Evolutionary conservation across 1,139 yeast species (phyloP), one percentile per base, ranked within the genome.

Genomic region (Geotrichum cucujoidarum): DNA sequence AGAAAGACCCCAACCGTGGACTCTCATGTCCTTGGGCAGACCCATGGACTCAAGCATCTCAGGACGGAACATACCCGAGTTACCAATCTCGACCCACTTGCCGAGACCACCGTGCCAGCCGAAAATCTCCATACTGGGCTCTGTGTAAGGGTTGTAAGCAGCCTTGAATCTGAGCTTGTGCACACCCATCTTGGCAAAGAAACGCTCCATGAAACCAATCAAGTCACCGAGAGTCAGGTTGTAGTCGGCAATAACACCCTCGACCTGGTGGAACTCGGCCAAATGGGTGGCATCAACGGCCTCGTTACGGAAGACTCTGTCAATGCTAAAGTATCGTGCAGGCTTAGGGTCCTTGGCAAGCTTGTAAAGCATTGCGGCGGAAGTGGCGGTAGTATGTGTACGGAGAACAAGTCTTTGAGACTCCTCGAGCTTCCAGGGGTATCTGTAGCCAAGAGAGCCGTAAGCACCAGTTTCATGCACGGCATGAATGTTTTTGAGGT

Each of bases 201-300:
- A 94, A 64, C 84, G 88, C 70, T 92, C 94, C 98, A 94, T 90
- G 78, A 94, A 94, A 38, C 97, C 96, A 69, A 94, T 94, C 69
- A 94, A 77, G 66, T 90, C 97, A 54, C 98, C 98, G 60, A 94
- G 75, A 18, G 98, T 90, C 62, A 92, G 75, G 69, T 89, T 86
- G 71, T 88, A 90, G 64, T 95, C 98, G 33, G 97, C 98, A 67
- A 94, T 76, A 49, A 94, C 98, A 73, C 99, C 99, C 73, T 94
- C 99, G 54, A 94, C 95, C 74, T 94, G 99, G 71, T 92, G 97
- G 77, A 94, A 94, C 73, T 94, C 99, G 24, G 98, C 98, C 71
- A 94, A 79, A 71, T 94, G 99, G n/a, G 99, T 94, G 48, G 97
- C 98, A 67, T 94, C 99, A 48, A 94, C 98, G 20, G 99, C 97